phyloP scores from a whole-genome alignment of 148 eudicot genomes.

The Persicaria tinctoria region DNA sequence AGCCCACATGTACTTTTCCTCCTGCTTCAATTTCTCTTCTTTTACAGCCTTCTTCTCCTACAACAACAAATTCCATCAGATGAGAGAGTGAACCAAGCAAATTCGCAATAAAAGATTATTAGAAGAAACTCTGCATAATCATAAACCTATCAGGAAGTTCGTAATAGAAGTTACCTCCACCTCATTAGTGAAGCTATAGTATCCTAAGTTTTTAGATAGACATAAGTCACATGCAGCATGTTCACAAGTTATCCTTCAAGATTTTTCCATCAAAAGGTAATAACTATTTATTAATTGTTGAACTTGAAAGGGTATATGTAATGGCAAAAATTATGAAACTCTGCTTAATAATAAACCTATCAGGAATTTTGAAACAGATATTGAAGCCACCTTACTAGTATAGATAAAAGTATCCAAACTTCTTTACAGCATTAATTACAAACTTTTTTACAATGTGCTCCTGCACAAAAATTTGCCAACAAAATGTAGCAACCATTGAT shows the following conservation, averaged over 20 bases:
- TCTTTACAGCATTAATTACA: neutral
- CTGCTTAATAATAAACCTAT: neutral
- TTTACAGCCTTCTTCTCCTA: slow-evolving; percentile 94
- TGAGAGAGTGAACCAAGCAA: slow-evolving; percentile 2
- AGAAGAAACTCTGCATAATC: neutral
- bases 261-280: neutral
- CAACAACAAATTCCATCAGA: slow-evolving; percentile 21
- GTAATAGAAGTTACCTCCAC: neutral
- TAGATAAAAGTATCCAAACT: neutral
- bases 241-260: neutral
- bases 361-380: neutral
- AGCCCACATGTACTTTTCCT: slow-evolving; percentile 99
- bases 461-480: neutral
- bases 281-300: neutral
- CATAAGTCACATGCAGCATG: neutral
- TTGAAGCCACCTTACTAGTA: neutral
- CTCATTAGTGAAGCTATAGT: neutral
- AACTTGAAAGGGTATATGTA: too few relatives aligned
- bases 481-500: neutral
- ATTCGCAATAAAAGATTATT: neutral
- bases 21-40: slow-evolving; percentile 88
- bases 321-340: too few relatives aligned
- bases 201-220: neutral
- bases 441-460: neutral
- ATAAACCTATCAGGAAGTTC: neutral